A percentile compares a stretch with the other conserved stretches of the same genome.
phyloP scores from a whole-genome alignment of 257 asterid genomes.

The Buddleja alternifolia region DNA sequence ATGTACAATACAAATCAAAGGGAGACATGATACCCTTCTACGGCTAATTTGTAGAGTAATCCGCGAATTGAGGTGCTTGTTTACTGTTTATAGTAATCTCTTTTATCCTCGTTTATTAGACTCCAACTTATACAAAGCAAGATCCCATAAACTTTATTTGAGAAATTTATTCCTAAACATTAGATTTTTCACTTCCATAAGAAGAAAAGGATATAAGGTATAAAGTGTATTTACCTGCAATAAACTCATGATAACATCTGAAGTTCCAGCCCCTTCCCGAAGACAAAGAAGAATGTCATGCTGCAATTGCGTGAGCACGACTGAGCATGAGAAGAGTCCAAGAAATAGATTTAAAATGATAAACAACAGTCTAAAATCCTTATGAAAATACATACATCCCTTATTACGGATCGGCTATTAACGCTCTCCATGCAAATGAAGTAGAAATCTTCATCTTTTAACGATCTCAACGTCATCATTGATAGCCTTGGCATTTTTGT shows the following conservation, averaged over 20 bases:
- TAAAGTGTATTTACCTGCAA: conserved; percentile 58
- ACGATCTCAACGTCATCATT: conserved; percentile 52
- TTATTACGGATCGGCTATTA: conserved; percentile 36
- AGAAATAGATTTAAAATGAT: not conserved
- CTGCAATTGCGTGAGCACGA: conserved; percentile 39
- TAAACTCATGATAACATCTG: conserved; percentile 62
- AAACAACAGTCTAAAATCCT: not conserved
- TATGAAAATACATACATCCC: conserved; percentile 45
- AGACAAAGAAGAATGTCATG: conserved; percentile 63
- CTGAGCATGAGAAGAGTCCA: conserved; percentile 19
- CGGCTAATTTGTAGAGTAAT: too few relatives aligned
- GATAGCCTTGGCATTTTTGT: conserved; percentile 59
- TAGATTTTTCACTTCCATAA: too few relatives aligned
- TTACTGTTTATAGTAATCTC: too few relatives aligned
- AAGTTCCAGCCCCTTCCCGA: conserved; percentile 76
- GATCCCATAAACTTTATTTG: too few relatives aligned
- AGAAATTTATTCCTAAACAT: too few relatives aligned
- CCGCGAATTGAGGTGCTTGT: too few relatives aligned
- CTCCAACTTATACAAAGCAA: too few relatives aligned
- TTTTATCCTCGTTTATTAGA: too few relatives aligned
- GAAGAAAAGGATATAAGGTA: not conserved
- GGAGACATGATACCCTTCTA: too few relatives aligned
- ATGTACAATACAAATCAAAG: too few relatives aligned
- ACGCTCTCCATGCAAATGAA: conserved; percentile 74
- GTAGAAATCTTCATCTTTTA: conserved; percentile 56